Evolutionary conservation across 495 filamentous ascomycete genomes (phyloP).

Genomic region (Tuber microsphaerosporum): DNA sequence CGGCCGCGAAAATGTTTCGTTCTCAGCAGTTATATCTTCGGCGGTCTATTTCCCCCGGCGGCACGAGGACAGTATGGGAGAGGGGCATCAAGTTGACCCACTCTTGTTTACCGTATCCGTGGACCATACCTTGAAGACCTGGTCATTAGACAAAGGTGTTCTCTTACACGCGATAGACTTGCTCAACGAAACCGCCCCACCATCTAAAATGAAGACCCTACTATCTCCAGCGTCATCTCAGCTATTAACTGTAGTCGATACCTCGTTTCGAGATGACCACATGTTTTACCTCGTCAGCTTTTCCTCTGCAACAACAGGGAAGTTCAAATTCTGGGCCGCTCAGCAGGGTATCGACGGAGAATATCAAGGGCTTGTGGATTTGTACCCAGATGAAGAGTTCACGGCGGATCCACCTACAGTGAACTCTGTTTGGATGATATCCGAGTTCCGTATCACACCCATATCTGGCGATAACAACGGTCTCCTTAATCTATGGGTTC

Average conservation of each 20-base stretch:
- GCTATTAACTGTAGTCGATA: constrained; percentile 65
- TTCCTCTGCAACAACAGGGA: constrained; percentile 74
- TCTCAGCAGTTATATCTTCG: constrained; percentile 39
- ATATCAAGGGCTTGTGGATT: constrained; percentile 53
- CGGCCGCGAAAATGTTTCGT: constrained; percentile 35
- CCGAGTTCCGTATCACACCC: constrained; percentile 67
- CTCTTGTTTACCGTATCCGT: constrained; percentile 76
- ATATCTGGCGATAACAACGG: constrained; percentile 37
- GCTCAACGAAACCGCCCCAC: constrained; percentile 47
- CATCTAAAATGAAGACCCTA: constrained; percentile 48
- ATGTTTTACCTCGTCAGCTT: constrained; percentile 72
- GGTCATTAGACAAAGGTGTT: constrained; percentile 70
- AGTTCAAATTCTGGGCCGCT: constrained; percentile 93
- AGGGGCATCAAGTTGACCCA: constrained; percentile 44
- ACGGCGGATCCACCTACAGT: constrained; percentile 62
- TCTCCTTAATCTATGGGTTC: constrained; percentile 66
- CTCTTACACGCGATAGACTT: constrained; percentile 67
- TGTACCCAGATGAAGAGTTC: constrained; percentile 56
- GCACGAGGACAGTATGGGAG: constrained; percentile 50
- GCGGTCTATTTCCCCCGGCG: constrained; percentile 24
- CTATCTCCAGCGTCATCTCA: constrained; percentile 66
- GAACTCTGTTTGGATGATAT: constrained; percentile 76
- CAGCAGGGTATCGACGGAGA: constrained; percentile 47
- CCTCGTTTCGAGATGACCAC: constrained; percentile 52
- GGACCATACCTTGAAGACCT: constrained; percentile 77